Evolutionary conservation across 2,329 filamentous ascomycete species (phyloP), one percentile per base, ranked within the genome.

Genomic region (Ophiognomonia clavigignenti-juglandacearum): DNA sequence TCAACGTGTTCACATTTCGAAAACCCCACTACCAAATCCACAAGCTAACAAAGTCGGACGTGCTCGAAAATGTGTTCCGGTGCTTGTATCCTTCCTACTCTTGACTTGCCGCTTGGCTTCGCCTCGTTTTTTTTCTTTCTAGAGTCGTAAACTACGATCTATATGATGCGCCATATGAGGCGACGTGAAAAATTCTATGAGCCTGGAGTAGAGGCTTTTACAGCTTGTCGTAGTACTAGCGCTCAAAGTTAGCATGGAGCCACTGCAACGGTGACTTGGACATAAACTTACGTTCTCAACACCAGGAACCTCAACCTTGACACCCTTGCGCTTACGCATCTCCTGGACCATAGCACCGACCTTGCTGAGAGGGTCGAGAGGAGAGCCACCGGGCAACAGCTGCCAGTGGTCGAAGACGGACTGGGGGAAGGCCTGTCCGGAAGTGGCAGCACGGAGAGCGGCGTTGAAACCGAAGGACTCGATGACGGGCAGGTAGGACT

Each of bases 401-500:
- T 96, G 86, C 90, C 91, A 98, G 80, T 98, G 93, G 73, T 97
- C 92, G 77, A 98, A 98, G 65, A 98, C 90, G 64, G 86, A 86
- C 77, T 96, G 91, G 64, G 93, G 93, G 90, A 98, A 98, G 67
- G 93, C 93, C 81, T 98, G 93, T 66, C 93, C 93, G 68, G 85
- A 87, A 62, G 93, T 98, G 73, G 83, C 85, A 65, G 85, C 83
- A 70, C 93, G 91, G 65, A 98, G 87, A 77, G 97, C 93, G 71
- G 83, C 86, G 75, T 95, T 95, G 88, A 98, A 98, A 74, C 93
- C 93, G 56, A 67, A 67, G 6, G 64, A 67, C 64, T 67, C 64
- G 56, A 66, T 64, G 59, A 67, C 64, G 57, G 64, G 64, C 49
- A 67, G 64, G 59, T 66, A 67, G 29, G 64, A 64, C 64, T 67